Evolutionary conservation across 73 alveolate species (phyloP).

Genomic region (Paramecium tetraurelia): DNA sequence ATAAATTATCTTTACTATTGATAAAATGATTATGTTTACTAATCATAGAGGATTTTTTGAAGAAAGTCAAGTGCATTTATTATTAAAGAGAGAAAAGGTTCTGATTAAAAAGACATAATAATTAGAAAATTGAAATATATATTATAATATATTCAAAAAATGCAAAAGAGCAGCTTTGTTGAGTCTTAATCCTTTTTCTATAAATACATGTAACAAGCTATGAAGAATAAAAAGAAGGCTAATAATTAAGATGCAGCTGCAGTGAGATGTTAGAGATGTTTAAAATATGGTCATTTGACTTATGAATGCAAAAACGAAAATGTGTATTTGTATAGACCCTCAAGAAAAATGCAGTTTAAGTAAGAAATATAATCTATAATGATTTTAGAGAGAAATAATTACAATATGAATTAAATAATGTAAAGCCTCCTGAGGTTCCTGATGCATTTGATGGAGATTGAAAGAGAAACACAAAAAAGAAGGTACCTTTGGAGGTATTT

Average conservation of each 20-base stretch:
- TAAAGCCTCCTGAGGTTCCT: neutral
- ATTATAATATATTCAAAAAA: neutral
- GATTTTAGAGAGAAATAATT: conserved; percentile 61
- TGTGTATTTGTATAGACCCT: conserved; percentile 89
- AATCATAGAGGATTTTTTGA: neutral
- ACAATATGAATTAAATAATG: conserved; percentile 45
- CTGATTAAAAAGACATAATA: neutral
- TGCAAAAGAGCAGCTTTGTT: neutral
- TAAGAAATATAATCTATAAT: conserved; percentile 7
- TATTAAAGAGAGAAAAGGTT: neutral
- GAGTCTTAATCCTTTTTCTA: conserved; percentile 33
- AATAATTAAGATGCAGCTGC: neutral
- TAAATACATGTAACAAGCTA: conserved; percentile 25
- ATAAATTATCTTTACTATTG: neutral
- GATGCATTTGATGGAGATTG: conserved; percentile 39
- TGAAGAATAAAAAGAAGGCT: neutral
- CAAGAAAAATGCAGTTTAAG: conserved; percentile 77
- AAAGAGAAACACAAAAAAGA: neutral
- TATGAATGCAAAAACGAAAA: conserved; percentile 90
- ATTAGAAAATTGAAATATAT: neutral
- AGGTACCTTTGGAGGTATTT: neutral
- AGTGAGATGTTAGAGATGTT: conserved; percentile 86
- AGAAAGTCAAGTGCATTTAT: neutral
- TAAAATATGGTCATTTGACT: conserved; percentile 94
- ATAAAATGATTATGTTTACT: neutral